Base-by-base conservation (phyloP, 306 rosid genomes). In the Coriaria nepalensis region DNA sequence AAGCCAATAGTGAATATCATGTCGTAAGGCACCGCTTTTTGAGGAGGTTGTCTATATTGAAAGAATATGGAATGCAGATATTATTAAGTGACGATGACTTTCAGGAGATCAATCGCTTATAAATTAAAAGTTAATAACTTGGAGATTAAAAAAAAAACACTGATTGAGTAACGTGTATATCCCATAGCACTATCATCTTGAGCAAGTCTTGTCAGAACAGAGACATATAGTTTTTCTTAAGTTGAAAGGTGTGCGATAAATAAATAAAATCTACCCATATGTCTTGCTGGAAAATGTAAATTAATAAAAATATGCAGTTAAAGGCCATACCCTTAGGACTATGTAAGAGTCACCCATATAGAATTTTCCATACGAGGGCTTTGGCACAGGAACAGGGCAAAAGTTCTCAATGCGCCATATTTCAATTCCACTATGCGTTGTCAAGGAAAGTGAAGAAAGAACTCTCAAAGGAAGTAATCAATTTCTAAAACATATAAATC, bases 1-100 rank as follows among this genome's bases (percentile, higher is more conserved):
- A 64, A 81, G 79, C 93, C 96, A 81, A 60, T 81, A 81, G 65
- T 81, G 96, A 59, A 86, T 76, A 53, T 86, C 88, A 61, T 81
- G 64, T 62, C 73, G 85, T 71, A 86, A 48, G 45, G 87, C 74
- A 63, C 95, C 95, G 43, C 81, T 69, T 77, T 81, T 86, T 65
- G 71, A 69, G 51, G 78, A 55, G 6, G 75, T 76, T 52, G 95
- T 81, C 95, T 86, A 63, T 61, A 57, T 37, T 51, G 37, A 60
- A 57, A 45, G 38, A 9, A 49, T 36, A 53, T 45, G 35, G 7
- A 45, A 8, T 13, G 39, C 52, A 15, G 9, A 61, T 29, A 34
- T 11, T 32, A 61, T 13, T 12, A 32, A 46, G 35, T 2, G 6
- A 6, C 32, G 4, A 12, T 15, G 2, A 5, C 5, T 6, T 6